Evolutionary conservation across 108 stramenopile species (phyloP).

Genomic region (Chaetoceros tenuissimus): DNA sequence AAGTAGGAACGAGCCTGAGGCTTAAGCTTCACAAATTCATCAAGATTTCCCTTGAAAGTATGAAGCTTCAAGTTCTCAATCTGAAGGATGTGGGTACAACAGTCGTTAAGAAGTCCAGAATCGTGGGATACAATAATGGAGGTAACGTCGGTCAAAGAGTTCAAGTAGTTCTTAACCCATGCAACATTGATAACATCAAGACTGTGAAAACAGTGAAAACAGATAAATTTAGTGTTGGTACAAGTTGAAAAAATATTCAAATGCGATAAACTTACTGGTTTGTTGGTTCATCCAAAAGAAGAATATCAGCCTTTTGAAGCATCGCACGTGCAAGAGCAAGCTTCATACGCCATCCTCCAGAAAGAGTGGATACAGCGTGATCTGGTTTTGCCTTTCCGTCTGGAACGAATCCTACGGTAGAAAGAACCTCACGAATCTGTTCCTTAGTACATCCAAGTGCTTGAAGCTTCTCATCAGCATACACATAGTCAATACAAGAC

Average conservation of each 20-base stretch:
- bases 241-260: background rate
- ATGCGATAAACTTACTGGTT: conserved; percentile 68
- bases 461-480: conserved; percentile 83
- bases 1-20: conserved; percentile 97
- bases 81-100: conserved; percentile 96
- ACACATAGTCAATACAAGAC: conserved; percentile 94
- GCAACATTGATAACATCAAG: conserved; percentile 98
- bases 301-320: conserved; percentile 98
- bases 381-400: conserved; percentile 96
- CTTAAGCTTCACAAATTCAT: conserved; percentile 95
- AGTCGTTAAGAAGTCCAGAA: conserved; percentile 97
- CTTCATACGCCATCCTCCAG: conserved; percentile 99
- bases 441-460: conserved; percentile 68
- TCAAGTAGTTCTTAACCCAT: conserved; percentile 99
- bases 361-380: conserved; percentile 95
- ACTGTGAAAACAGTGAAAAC: background rate
- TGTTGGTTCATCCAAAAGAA: conserved; percentile 98
- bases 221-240: background rate
- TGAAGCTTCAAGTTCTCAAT: conserved; percentile 98
- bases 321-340: conserved; percentile 97
- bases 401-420: conserved; percentile 92
- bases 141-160: conserved; percentile 91
- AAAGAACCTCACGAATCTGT: conserved; percentile 82
- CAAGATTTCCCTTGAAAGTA: conserved; percentile 96
- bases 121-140: conserved; percentile 99